Evolutionary conservation across 1,139 yeast species (phyloP).

Genomic region (Arxiozyma telluris): DNA sequence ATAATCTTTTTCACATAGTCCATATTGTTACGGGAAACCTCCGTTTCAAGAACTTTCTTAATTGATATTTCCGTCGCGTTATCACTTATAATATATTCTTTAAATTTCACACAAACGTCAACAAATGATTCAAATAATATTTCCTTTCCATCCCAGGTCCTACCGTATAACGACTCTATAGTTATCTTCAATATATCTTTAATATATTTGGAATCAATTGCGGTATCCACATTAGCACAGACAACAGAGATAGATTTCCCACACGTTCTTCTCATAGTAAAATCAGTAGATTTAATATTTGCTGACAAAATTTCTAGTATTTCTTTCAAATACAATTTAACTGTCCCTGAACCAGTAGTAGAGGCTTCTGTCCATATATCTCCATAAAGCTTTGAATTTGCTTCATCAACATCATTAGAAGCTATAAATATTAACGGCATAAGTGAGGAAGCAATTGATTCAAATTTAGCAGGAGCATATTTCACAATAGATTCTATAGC

Average conservation of each 20-base stretch:
- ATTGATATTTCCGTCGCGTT: conserved; percentile 32
- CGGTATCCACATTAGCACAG: conserved; percentile 37
- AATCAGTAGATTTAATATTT: conserved; percentile 50
- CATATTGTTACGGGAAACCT: conserved; percentile 59
- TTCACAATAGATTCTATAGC: conserved; percentile 63
- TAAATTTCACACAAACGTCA: conserved; percentile 42
- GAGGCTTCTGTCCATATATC: conserved; percentile 69
- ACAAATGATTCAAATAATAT: conserved; percentile 62
- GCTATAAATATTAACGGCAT: conserved; percentile 78
- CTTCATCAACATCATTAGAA: conserved; percentile 50
- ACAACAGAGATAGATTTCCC: conserved; percentile 64
- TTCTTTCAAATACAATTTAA: conserved; percentile 65
- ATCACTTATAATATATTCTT: conserved; percentile 27
- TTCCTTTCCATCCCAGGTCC: conserved; percentile 88
- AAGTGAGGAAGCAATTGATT: conserved; percentile 51
- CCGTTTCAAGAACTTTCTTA: conserved; percentile 43
- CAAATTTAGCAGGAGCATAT: conserved; percentile 63
- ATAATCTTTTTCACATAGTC: conserved; percentile 51
- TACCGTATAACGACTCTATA: conserved; percentile 59
- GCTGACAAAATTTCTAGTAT: conserved; percentile 45
- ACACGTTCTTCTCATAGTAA: conserved; percentile 58
- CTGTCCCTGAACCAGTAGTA: conserved; percentile 62
- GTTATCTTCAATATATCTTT: conserved; percentile 45
- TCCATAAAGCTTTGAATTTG: conserved; percentile 43
- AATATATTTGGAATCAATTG: conserved; percentile 27